These are phyloP conservation scores for Penicillium paxilli DNA, from an alignment of 495 filamentous ascomycete species.

Conservation along the genomic window DNA sequence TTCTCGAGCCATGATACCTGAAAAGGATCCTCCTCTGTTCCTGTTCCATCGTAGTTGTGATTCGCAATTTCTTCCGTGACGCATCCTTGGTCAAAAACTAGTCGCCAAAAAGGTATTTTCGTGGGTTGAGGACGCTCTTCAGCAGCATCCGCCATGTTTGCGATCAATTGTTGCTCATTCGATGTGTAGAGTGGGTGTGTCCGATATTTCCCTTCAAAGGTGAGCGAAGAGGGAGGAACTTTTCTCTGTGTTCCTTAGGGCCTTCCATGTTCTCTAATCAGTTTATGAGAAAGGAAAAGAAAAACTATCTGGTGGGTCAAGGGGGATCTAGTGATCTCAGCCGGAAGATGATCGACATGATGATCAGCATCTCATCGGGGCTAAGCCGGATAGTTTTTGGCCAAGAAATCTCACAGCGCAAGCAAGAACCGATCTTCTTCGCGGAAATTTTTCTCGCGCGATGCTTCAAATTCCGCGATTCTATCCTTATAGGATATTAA, in stretches of 20 bases:
- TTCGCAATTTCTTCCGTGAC: constrained; percentile 44
- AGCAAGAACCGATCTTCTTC: no score
- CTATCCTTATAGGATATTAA: no score
- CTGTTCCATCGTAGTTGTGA: constrained; percentile 55
- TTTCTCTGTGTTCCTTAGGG: no score
- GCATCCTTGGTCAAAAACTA: constrained; percentile 38
- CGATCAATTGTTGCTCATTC: neutral
- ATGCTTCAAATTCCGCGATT: no score
- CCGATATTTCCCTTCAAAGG: neutral
- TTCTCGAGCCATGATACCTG: constrained; percentile 62
- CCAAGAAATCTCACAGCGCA: neutral
- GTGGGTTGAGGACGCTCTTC: neutral
- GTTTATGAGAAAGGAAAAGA: neutral
- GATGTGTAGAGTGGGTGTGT: neutral
- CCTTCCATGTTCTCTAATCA: no score
- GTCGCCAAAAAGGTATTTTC: constrained; percentile 12
- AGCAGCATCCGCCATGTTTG: neutral
- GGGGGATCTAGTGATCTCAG: neutral
- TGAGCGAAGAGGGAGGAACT: neutral
- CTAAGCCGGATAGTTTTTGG: neutral
- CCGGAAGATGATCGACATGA: neutral
- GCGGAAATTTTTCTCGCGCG: no score
- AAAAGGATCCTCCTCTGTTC: constrained; percentile 64
- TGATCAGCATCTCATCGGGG: neutral
- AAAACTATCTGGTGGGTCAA: neutral